A percentile compares a stretch with the other conserved stretches of the same genome.
These are phyloP conservation scores for Umbelopsis sp. DNA, from an alignment of 192 early-diverging fungal genomes.

Conservation along the genomic window DNA sequence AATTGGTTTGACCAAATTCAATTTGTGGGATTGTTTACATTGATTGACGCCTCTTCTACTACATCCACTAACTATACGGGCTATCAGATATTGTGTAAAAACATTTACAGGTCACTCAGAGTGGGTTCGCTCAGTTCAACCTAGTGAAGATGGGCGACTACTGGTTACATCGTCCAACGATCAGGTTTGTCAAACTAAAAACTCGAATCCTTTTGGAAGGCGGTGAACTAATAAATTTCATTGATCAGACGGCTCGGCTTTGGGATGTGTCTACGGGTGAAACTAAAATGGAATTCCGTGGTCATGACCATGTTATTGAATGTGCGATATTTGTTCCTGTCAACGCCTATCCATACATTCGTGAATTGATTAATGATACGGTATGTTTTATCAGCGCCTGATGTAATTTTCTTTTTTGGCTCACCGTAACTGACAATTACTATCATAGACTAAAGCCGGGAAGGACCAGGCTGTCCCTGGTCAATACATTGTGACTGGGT, in stretches of 20 bases:
- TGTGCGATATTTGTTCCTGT: constrained; percentile 84
- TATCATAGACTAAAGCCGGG: background rate
- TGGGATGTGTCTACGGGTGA: constrained; percentile 81
- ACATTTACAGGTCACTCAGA: constrained; percentile 82
- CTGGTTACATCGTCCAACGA: constrained; percentile 84
- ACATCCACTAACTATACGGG: background rate
- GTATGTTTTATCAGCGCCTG: constrained; percentile 27
- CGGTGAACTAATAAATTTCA: background rate
- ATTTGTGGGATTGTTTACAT: background rate
- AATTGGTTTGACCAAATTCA: background rate
- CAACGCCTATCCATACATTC: constrained; percentile 63
- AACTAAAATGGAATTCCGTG: constrained; percentile 77
- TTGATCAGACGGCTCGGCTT: constrained; percentile 72
- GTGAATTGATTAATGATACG: constrained; percentile 69
- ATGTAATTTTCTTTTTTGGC: background rate
- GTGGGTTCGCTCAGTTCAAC: constrained; percentile 83
- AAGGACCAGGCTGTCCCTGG: constrained; percentile 58
- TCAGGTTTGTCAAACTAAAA: constrained; percentile 55
- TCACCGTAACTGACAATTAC: background rate
- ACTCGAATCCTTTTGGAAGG: no score
- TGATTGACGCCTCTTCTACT: background rate
- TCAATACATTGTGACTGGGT: constrained; percentile 79
- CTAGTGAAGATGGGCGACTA: constrained; percentile 69
- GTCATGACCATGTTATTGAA: constrained; percentile 97
- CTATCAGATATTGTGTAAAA: constrained; percentile 74